Percentiles rank a stretch among this genome's conserved stretches.
phyloP scores from a whole-genome alignment of 129 eudicot species.

The Glebionis coronaria region DNA sequence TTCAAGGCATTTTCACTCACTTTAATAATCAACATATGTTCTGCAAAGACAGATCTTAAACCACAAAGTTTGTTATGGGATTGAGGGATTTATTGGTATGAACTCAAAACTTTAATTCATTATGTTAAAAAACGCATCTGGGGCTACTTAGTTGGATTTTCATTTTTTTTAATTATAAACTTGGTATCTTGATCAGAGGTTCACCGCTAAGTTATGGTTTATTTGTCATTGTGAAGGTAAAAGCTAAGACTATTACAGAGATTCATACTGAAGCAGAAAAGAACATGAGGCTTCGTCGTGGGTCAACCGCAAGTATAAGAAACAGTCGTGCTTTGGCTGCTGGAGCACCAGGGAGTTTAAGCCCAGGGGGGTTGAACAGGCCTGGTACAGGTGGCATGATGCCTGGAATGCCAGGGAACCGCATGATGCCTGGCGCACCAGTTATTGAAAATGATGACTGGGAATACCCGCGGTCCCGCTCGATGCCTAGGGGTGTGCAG shows the following conservation, averaged over 20 bases:
- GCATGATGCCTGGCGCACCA: slow-evolving; percentile 91
- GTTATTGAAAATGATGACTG: slow-evolving; percentile 71
- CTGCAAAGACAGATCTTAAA: no score
- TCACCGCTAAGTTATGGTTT: neutral
- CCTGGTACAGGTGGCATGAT: slow-evolving; percentile 91
- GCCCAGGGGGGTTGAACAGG: slow-evolving; percentile 59
- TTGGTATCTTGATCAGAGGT: no score
- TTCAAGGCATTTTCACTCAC: no score
- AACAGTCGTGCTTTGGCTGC: slow-evolving; percentile 52
- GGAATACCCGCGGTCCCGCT: slow-evolving; percentile 67
- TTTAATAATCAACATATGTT: no score
- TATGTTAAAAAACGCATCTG: no score
- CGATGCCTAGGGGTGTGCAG: slow-evolving; percentile 63
- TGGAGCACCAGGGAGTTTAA: slow-evolving; percentile 49
- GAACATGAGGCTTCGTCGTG: slow-evolving; percentile 66
- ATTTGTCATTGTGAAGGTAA: slow-evolving; percentile 42
- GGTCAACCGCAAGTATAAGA: slow-evolving; percentile 73
- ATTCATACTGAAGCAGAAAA: slow-evolving; percentile 85
- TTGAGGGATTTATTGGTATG: no score
- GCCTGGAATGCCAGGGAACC: slow-evolving; percentile 95
- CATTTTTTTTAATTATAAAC: no score
- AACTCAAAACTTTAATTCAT: no score
- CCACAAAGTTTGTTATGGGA: no score
- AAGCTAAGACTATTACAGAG: slow-evolving; percentile 79
- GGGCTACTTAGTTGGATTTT: no score